These are phyloP conservation scores for Fusarium hainanense DNA, from an alignment of 2,329 filamentous ascomycete species.

Conservation along the genomic window DNA sequence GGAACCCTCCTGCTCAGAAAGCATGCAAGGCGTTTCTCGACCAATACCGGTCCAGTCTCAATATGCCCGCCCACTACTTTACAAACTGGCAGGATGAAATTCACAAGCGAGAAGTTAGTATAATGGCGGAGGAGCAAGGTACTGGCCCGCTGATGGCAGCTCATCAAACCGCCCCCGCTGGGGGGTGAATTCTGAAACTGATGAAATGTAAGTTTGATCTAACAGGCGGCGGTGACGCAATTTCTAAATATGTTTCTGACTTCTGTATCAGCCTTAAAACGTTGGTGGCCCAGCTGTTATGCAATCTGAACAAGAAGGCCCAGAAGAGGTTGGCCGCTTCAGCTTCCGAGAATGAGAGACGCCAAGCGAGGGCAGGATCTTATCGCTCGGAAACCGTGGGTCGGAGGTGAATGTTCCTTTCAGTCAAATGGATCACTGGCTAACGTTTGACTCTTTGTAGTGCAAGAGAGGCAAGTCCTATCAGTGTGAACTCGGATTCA, in stretches of 20 bases:
- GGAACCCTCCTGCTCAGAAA: neutral
- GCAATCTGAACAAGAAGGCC: neutral
- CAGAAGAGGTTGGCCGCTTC: neutral
- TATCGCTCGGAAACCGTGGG: neutral
- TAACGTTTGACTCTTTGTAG: neutral
- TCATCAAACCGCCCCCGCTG: neutral
- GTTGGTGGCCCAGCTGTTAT: neutral
- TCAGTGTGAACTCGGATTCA: neutral
- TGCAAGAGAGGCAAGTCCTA: accelerated
- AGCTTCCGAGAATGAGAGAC: neutral
- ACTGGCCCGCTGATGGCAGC: neutral
- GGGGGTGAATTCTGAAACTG: neutral
- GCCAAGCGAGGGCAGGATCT: neutral
- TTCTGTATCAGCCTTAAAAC: too few species aligned
- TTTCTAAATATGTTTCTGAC: neutral
- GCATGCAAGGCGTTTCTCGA: neutral
- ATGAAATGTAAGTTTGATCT: neutral
- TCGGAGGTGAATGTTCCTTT: neutral
- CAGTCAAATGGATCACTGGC: accelerated
- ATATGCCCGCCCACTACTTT: neutral
- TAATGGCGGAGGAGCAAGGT: neutral
- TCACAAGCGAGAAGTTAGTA: neutral
- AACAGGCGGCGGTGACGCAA: neutral
- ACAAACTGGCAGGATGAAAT: neutral
- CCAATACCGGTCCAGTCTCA: accelerated